Percentiles rank a stretch among this genome's conserved stretches.
Conservation (phyloP, 2,329 filamentous ascomycete species). For the Colletotrichum tamarilloi region DNA sequence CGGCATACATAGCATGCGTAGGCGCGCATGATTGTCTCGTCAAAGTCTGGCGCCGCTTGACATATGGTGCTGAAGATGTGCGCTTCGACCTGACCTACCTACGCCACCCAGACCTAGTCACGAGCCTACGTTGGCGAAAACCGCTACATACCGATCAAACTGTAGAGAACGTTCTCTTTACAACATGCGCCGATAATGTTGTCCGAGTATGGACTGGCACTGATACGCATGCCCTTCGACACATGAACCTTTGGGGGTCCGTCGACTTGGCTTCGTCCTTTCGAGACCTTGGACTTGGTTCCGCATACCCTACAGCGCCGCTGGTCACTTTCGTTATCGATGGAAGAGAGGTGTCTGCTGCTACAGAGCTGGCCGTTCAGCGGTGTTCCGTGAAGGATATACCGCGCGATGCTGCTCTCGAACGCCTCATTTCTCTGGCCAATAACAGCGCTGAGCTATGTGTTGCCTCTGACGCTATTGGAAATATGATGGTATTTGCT, state of each 20-base stretch:
- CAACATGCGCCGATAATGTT: constrained; percentile 82
- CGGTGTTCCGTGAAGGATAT: constrained; percentile 39
- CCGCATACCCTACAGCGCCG: neutral
- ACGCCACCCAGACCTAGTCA: constrained; percentile 84
- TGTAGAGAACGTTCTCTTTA: constrained; percentile 89
- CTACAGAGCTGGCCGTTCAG: constrained; percentile 81
- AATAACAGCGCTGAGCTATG: constrained; percentile 90
- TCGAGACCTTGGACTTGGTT: constrained; percentile 50
- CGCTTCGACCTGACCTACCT: constrained; percentile 93
- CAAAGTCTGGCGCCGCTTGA: constrained; percentile 91
- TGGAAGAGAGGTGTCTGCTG: constrained; percentile 80
- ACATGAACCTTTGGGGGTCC: constrained; percentile 82
- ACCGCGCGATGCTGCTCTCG: constrained; percentile 72
- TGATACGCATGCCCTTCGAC: constrained; percentile 76
- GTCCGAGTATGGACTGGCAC: constrained; percentile 86
- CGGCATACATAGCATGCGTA: constrained; percentile 84
- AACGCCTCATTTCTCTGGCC: constrained; percentile 87
- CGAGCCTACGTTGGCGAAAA: constrained; percentile 85
- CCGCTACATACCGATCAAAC: constrained; percentile 82
- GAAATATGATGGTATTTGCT: constrained; percentile 92
- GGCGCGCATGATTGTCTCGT: constrained; percentile 83
- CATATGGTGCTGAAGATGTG: constrained; percentile 84
- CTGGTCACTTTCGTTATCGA: constrained; percentile 79
- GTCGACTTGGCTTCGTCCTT: constrained; percentile 82
- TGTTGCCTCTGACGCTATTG: constrained; percentile 83